Evolutionary conservation across 2,329 filamentous ascomycete species (phyloP).

Genomic region (Daldinia sp.): DNA sequence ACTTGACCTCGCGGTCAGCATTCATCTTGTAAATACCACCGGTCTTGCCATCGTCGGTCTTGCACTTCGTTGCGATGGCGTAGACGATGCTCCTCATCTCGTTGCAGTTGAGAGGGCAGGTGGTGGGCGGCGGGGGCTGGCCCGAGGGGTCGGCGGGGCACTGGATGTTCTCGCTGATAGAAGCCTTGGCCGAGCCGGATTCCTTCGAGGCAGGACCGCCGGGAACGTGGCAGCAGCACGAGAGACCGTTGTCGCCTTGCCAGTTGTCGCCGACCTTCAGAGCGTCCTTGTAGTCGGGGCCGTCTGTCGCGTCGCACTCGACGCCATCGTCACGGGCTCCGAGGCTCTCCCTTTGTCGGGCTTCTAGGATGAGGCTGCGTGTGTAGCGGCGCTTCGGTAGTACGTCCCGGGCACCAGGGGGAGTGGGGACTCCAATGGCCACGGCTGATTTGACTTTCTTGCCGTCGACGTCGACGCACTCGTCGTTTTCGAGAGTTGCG

Average conservation of each 20-base stretch:
- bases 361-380: slow-evolving; percentile 13
- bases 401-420: not conserved
- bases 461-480: slow-evolving; percentile 19
- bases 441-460: slow-evolving; percentile 21
- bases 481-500: slow-evolving; percentile 15
- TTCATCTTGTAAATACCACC: slow-evolving; percentile 2
- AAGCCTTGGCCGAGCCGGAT: slow-evolving; percentile 18
- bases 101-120: slow-evolving; percentile 24
- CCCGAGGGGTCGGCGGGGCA: slow-evolving; percentile 20
- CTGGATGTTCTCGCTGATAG: slow-evolving; percentile 18
- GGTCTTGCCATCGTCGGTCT: slow-evolving; percentile 15
- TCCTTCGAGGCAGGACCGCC: slow-evolving; percentile 9
- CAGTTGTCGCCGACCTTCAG: slow-evolving; percentile 22
- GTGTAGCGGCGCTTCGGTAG: slow-evolving; percentile 1
- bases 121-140: slow-evolving; percentile 3
- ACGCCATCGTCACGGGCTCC: not conserved
- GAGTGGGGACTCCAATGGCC: slow-evolving; percentile 23
- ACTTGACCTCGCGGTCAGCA: not conserved
- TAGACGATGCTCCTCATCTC: slow-evolving; percentile 18
- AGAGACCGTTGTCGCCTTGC: slow-evolving; percentile 15
- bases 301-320: slow-evolving; percentile 11
- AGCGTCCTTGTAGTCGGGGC: slow-evolving; percentile 16
- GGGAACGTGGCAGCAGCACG: slow-evolving; percentile 21
- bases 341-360: not conserved
- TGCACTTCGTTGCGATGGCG: slow-evolving; percentile 27